Evolutionary conservation across 1,284 basidiomycete species (phyloP).

Genomic region (Cutaneotrichosporon sp.): DNA sequence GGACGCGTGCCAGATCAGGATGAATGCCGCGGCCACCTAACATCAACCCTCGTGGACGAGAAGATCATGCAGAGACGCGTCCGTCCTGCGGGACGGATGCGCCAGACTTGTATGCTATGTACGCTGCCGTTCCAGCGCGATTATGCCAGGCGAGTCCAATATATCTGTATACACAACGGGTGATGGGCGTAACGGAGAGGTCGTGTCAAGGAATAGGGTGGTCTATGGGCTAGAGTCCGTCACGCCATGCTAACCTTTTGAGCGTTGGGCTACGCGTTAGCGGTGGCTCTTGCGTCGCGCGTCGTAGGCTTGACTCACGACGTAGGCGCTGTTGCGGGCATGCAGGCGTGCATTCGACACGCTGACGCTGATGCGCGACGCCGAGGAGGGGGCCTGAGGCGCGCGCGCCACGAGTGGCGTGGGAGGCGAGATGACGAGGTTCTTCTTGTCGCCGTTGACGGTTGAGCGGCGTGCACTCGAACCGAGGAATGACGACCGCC

Average conservation of each 20-base stretch:
- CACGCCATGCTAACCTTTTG: constrained; percentile 22
- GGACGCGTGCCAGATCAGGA: too few relatives aligned
- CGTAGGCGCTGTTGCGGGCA: constrained; percentile 21
- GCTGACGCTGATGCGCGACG: constrained; percentile 22
- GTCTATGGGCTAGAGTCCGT: background rate
- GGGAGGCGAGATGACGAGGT: constrained; percentile 39
- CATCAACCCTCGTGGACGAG: background rate
- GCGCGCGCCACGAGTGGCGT: constrained; percentile 41
- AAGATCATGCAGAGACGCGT: constrained; percentile 1
- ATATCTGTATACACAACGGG: background rate
- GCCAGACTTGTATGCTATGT: background rate
- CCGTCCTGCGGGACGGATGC: background rate
- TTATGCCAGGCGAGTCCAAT: background rate
- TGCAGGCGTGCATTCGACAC: constrained; percentile 18
- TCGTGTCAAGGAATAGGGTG: background rate
- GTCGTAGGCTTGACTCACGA: constrained; percentile 9
- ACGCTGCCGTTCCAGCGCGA: background rate
- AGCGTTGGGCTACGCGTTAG: constrained; percentile 15
- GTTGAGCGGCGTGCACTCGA: constrained; percentile 11
- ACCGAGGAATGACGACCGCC: constrained; percentile 10
- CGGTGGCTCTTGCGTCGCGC: background rate
- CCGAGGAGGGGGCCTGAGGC: constrained; percentile 11
- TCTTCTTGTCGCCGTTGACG: constrained; percentile 19
- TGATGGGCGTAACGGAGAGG: background rate
- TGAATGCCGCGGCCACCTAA: too few relatives aligned